Evolutionary conservation across 108 stramenopile genomes (phyloP), one percentile per base, ranked within the genome.

Genomic region (Tribonema minus): DNA sequence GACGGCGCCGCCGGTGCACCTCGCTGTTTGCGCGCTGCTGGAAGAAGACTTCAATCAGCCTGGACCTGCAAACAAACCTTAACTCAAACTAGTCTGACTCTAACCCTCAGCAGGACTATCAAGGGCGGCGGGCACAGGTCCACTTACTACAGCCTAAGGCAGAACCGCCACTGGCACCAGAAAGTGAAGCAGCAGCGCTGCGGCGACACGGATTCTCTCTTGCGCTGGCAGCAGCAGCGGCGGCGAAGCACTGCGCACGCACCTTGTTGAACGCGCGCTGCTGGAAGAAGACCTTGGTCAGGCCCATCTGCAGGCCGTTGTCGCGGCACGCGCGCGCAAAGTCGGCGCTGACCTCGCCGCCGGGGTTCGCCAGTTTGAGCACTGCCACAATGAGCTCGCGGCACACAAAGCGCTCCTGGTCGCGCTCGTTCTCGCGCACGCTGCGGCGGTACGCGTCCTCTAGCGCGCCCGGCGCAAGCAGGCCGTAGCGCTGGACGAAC

Each of bases 401-500:
- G 74, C 74, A 75, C 46, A 75, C 74, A 23, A 64, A 64, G 20
- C 74, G 63, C 27, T 75, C 74, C 25, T 75, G 74, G 54, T 75
- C 74, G 2, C 58, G 59, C 70, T 71, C 70, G 41, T 66, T 75
- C n/a, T n/a, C n/a, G n/a, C n/a, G n/a, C 2, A 64, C 73, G 41
- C 73, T 65, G 39, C 65, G 64, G 38, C 73, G 64, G 61, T 75
- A 75, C 6, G 75, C 75, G 2, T 33, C 37, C 58, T 76, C 75
- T 33, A 76, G 64, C 75, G 67, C 66, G 35, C 67, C 27, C 75
- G 66, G 66, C 20, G 75, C 75, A 15, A 76, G 75, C 64, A 76
- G 38, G 5, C 75, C 75, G 59, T 76, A 76, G 25, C 75, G 75
- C 34, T 76, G 58, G 27, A 76, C 65, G 83, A 99, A 99, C 28